Evolutionary conservation across 2,329 filamentous ascomycete species (phyloP).

Genomic region (Trichoderma breve): DNA sequence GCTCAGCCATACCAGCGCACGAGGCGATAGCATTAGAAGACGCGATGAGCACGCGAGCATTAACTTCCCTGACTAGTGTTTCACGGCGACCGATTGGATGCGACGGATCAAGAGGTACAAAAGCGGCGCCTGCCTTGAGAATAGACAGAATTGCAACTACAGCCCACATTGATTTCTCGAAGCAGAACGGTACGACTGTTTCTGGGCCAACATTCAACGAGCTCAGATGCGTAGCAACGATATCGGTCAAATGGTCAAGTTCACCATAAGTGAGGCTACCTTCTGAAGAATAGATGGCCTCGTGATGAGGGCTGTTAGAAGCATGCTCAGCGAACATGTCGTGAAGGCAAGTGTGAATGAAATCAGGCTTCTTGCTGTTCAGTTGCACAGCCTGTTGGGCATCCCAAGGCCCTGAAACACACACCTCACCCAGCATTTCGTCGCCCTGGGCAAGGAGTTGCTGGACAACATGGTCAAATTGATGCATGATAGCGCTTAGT

Average conservation of each 20-base stretch:
- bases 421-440: not conserved
- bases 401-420: slow-evolving; percentile 12
- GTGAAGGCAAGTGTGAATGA: slow-evolving; percentile 3
- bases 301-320: not conserved
- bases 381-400: not conserved
- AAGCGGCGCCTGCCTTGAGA: slow-evolving; percentile 30
- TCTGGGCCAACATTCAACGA: slow-evolving; percentile 28
- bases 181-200: slow-evolving; percentile 22
- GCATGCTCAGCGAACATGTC: slow-evolving; percentile 9
- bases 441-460: slow-evolving; percentile 4
- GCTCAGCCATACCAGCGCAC: not conserved
- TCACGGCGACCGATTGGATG: slow-evolving; percentile 18
- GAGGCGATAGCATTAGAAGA: slow-evolving; percentile 5
- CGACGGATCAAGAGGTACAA: slow-evolving; percentile 29
- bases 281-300: slow-evolving; percentile 18
- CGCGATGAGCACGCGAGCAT: slow-evolving; percentile 17
- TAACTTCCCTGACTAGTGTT: slow-evolving; percentile 14
- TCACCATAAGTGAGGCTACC: slow-evolving; percentile 14
- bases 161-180: slow-evolving; percentile 26
- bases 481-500: not conserved
- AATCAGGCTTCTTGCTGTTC: slow-evolving; percentile 1
- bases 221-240: slow-evolving; percentile 14
- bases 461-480: slow-evolving; percentile 16
- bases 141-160: slow-evolving; percentile 28
- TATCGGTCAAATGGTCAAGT: slow-evolving; percentile 8